Percentiles rank a stretch among this genome's conserved stretches.
phyloP scores from a whole-genome alignment of 176 grass and related monocot species.

The Eleusine indica region DNA sequence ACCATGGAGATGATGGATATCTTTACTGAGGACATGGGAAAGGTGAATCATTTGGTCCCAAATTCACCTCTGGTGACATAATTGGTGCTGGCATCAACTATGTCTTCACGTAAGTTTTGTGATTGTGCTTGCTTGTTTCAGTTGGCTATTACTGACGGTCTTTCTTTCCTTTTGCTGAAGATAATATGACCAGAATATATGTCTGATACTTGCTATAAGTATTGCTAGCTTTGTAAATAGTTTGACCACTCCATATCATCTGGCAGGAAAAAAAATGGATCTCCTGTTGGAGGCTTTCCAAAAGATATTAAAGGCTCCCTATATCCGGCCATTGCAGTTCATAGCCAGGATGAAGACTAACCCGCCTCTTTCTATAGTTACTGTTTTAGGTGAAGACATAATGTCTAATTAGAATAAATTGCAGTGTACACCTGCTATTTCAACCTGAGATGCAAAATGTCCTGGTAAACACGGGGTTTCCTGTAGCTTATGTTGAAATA shows the following conservation, averaged over 20 bases:
- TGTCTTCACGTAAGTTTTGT: slow-evolving; percentile 95
- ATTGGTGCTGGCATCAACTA: slow-evolving; percentile 95
- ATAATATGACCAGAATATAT: background rate
- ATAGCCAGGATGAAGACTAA: slow-evolving; percentile 92
- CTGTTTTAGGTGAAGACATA: slow-evolving; percentile 17
- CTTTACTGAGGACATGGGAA: slow-evolving; percentile 65
- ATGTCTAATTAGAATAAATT: slow-evolving; percentile 26
- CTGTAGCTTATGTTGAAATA: slow-evolving; percentile 19
- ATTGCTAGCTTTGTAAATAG: background rate
- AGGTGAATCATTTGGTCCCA: slow-evolving; percentile 83
- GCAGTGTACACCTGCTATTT: background rate
- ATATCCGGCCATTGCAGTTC: slow-evolving; percentile 92
- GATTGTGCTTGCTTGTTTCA: background rate
- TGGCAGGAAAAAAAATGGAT: slow-evolving; percentile 91
- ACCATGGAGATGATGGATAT: slow-evolving; percentile 87
- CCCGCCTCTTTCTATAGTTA: slow-evolving; percentile 26
- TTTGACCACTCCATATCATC: background rate
- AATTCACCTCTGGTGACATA: slow-evolving; percentile 83
- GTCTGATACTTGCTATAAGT: background rate
- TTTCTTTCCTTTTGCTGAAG: background rate
- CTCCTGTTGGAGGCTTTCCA: slow-evolving; percentile 61
- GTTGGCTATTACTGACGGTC: background rate
- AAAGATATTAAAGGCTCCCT: slow-evolving; percentile 81
- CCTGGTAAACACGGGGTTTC: background rate
- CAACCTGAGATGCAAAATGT: slow-evolving; percentile 24